Percentiles rank a stretch among this genome's conserved stretches.
These are phyloP conservation scores for Suhomyces guaymorum DNA, from an alignment of 1,139 yeast species.

Conservation along the genomic window DNA sequence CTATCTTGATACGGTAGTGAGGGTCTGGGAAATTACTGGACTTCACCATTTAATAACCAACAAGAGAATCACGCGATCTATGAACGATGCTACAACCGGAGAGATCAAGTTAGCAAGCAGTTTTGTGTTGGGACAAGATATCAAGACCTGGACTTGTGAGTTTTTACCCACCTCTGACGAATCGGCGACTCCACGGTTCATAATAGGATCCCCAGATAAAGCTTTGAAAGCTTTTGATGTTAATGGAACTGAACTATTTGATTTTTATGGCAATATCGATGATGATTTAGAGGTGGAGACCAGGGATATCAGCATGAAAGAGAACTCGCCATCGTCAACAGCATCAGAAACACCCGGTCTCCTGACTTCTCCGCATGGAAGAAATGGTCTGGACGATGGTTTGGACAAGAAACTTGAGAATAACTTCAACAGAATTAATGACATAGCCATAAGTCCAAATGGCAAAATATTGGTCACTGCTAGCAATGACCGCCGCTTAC, in stretches of 20 bases:
- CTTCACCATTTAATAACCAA: constrained; percentile 26
- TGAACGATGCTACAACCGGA: constrained; percentile 15
- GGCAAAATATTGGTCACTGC: constrained; percentile 64
- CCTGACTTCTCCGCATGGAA: constrained; percentile 6
- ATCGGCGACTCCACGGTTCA: constrained; percentile 47
- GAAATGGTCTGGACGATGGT: constrained; percentile 2
- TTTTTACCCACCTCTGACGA: constrained; percentile 53
- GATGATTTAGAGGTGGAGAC: constrained; percentile 21
- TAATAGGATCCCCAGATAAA: constrained; percentile 79
- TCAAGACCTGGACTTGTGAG: constrained; percentile 65
- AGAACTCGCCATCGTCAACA: constrained; percentile 15
- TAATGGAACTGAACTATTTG: constrained; percentile 43
- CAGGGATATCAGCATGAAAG: constrained; percentile 18
- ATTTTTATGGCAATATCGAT: constrained; percentile 45
- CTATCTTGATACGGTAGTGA: constrained; percentile 64
- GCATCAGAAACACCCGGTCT: no score
- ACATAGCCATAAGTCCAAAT: constrained; percentile 61
- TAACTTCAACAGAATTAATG: constrained; percentile 59
- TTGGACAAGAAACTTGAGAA: constrained; percentile 20
- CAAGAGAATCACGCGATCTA: constrained; percentile 27
- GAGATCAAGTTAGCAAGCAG: constrained; percentile 31
- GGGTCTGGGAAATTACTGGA: constrained; percentile 63
- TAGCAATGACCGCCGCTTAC: constrained; percentile 58
- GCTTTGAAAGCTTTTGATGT: constrained; percentile 63
- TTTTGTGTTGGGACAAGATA: constrained; percentile 43